A percentile compares a stretch with the other conserved stretches of the same genome.
Evolutionary conservation across 2,329 filamentous ascomycete genomes (phyloP).

Genomic region (Drechslerella coelobrocha): DNA sequence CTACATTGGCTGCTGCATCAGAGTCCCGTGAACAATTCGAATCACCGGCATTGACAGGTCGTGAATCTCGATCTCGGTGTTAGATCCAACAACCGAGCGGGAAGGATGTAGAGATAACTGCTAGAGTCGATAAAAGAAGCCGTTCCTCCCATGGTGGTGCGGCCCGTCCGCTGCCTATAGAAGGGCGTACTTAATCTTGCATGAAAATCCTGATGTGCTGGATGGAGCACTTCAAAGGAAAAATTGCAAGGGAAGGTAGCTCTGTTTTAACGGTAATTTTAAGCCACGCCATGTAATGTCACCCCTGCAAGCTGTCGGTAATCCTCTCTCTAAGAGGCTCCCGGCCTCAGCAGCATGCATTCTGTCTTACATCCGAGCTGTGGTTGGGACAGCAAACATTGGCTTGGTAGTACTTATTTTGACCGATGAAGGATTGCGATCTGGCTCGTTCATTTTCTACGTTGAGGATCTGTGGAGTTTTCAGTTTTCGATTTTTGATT

Average conservation of each 20-base stretch:
- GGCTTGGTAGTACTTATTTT: slow-evolving; percentile 6
- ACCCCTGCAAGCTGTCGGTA: slow-evolving; percentile 45
- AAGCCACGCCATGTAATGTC: slow-evolving; percentile 38
- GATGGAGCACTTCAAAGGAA: slow-evolving; percentile 49
- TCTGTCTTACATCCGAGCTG: slow-evolving; percentile 39
- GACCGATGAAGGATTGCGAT: slow-evolving; percentile 33
- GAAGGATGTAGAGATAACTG: slow-evolving; percentile 37
- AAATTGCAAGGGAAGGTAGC: slow-evolving; percentile 46
- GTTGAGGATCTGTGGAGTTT: slow-evolving; percentile 23
- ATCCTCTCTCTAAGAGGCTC: slow-evolving; percentile 41
- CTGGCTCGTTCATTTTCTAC: slow-evolving; percentile 12
- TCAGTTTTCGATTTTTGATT: background rate
- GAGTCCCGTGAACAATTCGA: slow-evolving; percentile 22
- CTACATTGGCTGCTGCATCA: slow-evolving; percentile 49
- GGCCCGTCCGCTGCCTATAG: slow-evolving; percentile 50
- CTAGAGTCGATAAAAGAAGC: slow-evolving; percentile 37
- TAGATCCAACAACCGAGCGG: slow-evolving; percentile 32
- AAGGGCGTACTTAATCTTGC: slow-evolving; percentile 51
- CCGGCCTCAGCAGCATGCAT: slow-evolving; percentile 39
- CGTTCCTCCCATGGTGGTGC: slow-evolving; percentile 50
- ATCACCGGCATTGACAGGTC: slow-evolving; percentile 42
- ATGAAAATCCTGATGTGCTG: slow-evolving; percentile 50
- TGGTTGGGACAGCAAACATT: slow-evolving; percentile 40
- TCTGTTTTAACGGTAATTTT: slow-evolving; percentile 49
- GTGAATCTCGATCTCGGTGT: slow-evolving; percentile 47